Percentiles rank a stretch among this genome's conserved stretches.
phyloP scores from a whole-genome alignment of 1,139 yeast genomes.

The Kurtzmaniella quercitrusa region DNA sequence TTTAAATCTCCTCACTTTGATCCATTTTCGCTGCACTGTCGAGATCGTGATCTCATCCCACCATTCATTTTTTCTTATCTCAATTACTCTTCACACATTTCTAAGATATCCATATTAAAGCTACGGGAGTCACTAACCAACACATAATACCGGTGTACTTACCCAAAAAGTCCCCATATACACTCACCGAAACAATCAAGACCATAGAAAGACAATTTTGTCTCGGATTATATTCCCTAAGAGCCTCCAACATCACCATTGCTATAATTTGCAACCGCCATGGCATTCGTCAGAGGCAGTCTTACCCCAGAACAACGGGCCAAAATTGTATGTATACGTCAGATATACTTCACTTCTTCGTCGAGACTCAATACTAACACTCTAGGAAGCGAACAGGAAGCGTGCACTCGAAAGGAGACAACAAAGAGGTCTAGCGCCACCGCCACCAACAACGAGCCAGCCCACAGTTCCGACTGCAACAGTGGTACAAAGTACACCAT shows the following conservation, averaged over 20 bases:
- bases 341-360: neutral
- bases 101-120: no score
- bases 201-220: no score
- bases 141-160: no score
- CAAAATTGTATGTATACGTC: constrained; percentile 21
- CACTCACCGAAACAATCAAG: no score
- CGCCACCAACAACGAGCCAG: constrained; percentile 13
- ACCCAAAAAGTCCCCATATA: no score
- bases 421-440: constrained; percentile 30
- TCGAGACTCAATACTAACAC: constrained; percentile 13
- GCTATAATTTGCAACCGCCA: constrained; percentile 5
- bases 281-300: constrained; percentile 21
- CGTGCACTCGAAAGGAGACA: constrained; percentile 56
- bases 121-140: no score
- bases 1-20: no score
- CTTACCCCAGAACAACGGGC: constrained; percentile 24
- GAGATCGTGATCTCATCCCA: no score
- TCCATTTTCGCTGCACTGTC: no score
- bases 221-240: neutral
- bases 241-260: neutral
- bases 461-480: constrained; percentile 3
- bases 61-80: no score
- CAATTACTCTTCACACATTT: no score
- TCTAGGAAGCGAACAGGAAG: constrained; percentile 53
- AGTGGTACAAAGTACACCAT: neutral